Evolutionary conservation across 192 early-diverging fungal genomes (phyloP), one percentile per base, ranked within the genome.

Genomic region (Coemansia sp.): DNA sequence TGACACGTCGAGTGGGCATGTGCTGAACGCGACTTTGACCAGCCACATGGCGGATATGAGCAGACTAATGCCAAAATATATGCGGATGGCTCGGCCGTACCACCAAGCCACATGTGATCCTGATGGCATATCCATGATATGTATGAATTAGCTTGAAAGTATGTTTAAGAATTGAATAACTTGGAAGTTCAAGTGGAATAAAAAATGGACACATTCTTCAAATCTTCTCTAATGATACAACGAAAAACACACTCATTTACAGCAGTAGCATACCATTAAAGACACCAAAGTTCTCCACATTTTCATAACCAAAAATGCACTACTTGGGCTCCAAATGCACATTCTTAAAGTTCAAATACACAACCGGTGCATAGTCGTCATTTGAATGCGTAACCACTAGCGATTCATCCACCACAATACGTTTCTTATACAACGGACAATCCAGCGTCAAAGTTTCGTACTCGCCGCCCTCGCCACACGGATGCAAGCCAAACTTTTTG

Each of bases 381-480:
- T 94, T 88, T 1, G 89, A 91, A 69, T 97, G 94, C 14, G 87
- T 76, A 9, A 95, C 75, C 0, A 76, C 79, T 59, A 93, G 86
- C 0, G 83, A 80, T 57, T 93, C 88, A 29, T 92, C 90, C 16
- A 84, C 58, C 3, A 92, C 82, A 60, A 99, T 90, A 8, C 91
- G 84, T 55, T 86, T 89, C 49, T 88, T 89, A 67, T 95, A 99
- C 25, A 99, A 62, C 3, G 96, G 96, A 61, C 90, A 94, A 64
- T 99, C 94, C 38, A 97, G 68, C 0, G 93, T 94, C 56, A 97
- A 84, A 4, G 95, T 92, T 67, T 99, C 97, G 68, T 91, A 99
- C 79, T 99, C 97, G 25, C 97, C 97, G 58, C 97, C 97, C 78
- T 99, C 97, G 31, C 97, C 97, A 64, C 95, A 97, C 5, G 94